Evolutionary conservation across 1,284 basidiomycete species (phyloP).

Genomic region (Filobasidium uniguttulatum): DNA sequence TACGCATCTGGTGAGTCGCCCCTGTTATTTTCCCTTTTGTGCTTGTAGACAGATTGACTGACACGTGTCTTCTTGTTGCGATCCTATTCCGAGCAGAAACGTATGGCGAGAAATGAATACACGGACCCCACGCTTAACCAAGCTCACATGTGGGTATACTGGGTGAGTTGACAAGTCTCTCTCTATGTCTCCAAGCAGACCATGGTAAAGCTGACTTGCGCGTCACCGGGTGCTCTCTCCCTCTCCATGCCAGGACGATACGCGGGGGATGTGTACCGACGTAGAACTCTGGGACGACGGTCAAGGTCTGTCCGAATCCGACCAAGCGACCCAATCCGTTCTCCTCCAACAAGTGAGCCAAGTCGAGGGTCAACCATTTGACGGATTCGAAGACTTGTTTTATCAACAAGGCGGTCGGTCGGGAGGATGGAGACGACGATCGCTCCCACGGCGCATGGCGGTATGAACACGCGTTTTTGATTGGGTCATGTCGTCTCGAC

Average conservation of each 20-base stretch:
- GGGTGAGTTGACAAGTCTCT: neutral
- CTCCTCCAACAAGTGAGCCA: conserved; percentile 19
- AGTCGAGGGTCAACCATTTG: conserved; percentile 24
- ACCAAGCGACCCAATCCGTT: conserved; percentile 16
- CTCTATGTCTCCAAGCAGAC: neutral
- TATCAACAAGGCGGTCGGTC: conserved; percentile 29
- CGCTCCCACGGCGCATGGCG: too few species aligned
- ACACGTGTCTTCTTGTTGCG: neutral
- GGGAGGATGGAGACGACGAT: conserved; percentile 28
- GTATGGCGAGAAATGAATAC: conserved; percentile 23
- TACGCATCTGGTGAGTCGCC: conserved; percentile 26
- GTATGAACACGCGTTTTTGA: too few species aligned
- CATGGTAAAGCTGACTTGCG: neutral
- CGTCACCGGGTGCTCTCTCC: neutral
- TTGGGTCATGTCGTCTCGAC: too few species aligned
- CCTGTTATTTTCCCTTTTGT: too few species aligned
- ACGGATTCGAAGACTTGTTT: conserved; percentile 31
- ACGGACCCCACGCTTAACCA: conserved; percentile 25
- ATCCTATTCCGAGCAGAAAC: conserved; percentile 18
- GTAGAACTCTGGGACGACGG: conserved; percentile 23
- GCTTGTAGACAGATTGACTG: neutral
- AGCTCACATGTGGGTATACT: conserved; percentile 29
- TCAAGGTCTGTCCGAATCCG: conserved; percentile 16
- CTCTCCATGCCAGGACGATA: conserved; percentile 47
- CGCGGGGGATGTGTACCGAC: conserved; percentile 34